These are phyloP conservation scores for Scenedesmus sp. DNA, from an alignment of 163 green algal genomes.

Conservation along the genomic window DNA sequence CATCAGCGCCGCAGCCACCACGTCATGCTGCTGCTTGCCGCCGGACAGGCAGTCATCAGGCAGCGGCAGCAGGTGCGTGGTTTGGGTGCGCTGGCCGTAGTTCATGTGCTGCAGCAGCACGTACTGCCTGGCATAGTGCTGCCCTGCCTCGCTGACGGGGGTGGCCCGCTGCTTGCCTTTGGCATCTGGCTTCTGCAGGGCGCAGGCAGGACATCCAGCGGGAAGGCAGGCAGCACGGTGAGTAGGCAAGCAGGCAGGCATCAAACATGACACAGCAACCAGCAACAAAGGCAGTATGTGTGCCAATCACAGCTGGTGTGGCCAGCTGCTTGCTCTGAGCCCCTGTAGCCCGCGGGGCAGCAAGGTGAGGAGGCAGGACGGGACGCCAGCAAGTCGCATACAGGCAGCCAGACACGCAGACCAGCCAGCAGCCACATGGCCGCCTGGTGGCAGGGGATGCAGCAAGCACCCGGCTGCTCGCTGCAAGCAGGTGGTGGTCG, in stretches of 20 bases:
- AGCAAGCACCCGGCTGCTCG: too few relatives aligned
- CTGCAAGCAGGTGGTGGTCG: too few relatives aligned
- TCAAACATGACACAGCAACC: neutral
- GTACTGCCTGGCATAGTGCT: slow-evolving; percentile 32
- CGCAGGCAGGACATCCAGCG: too few relatives aligned
- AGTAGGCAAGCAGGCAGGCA: neutral
- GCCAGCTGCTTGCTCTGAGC: neutral
- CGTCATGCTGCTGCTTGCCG: slow-evolving; percentile 7
- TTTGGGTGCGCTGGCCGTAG: too few relatives aligned
- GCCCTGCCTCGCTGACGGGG: neutral
- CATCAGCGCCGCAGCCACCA: neutral
- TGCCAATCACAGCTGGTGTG: neutral
- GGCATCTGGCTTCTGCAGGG: neutral
- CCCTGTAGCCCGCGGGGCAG: neutral
- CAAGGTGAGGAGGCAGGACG: neutral
- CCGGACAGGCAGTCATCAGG: neutral
- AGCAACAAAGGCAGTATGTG: neutral
- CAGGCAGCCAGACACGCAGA: neutral
- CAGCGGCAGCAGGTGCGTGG: slow-evolving; percentile 1
- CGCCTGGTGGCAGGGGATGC: too few relatives aligned
- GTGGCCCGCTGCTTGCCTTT: neutral
- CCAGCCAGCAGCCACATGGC: too few relatives aligned
- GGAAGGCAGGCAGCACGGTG: neutral
- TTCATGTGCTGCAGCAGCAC: slow-evolving; percentile 26
- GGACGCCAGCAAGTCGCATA: neutral